These are phyloP conservation scores for Colletotrichum abscissum DNA, from an alignment of 2,329 filamentous ascomycete genomes.

Conservation along the genomic window DNA sequence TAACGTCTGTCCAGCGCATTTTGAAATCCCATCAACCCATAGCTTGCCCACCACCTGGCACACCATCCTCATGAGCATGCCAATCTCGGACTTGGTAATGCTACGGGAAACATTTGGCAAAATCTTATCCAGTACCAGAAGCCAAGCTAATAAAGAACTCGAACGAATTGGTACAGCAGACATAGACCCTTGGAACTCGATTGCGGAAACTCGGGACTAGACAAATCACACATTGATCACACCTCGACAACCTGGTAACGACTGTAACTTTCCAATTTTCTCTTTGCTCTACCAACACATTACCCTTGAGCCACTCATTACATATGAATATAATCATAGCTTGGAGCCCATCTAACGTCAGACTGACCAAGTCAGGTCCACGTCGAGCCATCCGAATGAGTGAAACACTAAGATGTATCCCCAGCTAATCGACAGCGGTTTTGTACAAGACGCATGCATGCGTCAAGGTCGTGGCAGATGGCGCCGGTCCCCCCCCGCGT, in stretches of 20 bases:
- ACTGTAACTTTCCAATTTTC: conserved; percentile 28
- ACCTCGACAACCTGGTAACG: conserved; percentile 21
- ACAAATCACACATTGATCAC: neutral
- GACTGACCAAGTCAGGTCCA: conserved; percentile 25
- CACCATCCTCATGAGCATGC: neutral
- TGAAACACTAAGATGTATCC: conserved; percentile 25
- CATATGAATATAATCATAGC: conserved; percentile 28
- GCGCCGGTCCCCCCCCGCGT: conserved; percentile 5
- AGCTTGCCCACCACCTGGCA: neutral
- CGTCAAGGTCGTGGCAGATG: conserved; percentile 4
- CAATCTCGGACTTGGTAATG: neutral
- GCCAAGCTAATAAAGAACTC: no score
- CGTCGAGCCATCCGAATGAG: conserved; percentile 26
- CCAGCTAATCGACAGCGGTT: conserved; percentile 9
- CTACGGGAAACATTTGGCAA: no score
- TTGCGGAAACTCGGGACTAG: neutral
- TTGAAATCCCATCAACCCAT: neutral
- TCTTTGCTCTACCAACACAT: conserved; percentile 31
- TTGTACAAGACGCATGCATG: conserved; percentile 25
- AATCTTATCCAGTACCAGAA: no score
- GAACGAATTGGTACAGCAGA: neutral
- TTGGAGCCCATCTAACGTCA: conserved; percentile 16
- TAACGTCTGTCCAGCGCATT: neutral
- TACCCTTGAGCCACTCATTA: conserved; percentile 30
- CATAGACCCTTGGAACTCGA: neutral